Base-by-base conservation (phyloP, 2,329 filamentous ascomycete genomes). In the Fusarium citri region DNA sequence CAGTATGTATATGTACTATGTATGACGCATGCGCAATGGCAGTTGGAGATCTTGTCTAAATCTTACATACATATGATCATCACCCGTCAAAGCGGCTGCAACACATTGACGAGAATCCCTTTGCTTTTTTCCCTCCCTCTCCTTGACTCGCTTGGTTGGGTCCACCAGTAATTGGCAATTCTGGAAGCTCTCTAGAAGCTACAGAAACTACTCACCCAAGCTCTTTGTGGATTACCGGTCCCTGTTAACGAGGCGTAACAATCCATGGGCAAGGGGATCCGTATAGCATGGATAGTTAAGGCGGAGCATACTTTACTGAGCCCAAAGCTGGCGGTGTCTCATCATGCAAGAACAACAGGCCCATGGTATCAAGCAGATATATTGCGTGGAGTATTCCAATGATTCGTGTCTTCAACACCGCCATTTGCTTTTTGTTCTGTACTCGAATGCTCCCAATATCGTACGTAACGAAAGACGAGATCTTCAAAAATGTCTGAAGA, bases 271-370 rank as follows among this genome's bases (percentile, higher is more conserved):
- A 64, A 55, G 59, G 62, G 62, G 26, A 40, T 53, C 26, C 37
- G 49, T 49, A 69, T 70, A 70, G 62, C 67, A 69, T 70, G 58
- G 66, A 68, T 60, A 46, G 47, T 37, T 54, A 63, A 67, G 67
- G 67, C 67, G 45, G 58, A 69, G 51, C 37, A 55, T 55, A 31
- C 47, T 42, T 22, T 55, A 20, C 54, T 47, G 41, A 50, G 56
- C 51, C 41, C 23, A 20, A 64, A 58, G 61, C 41, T 59, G 59
- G 40, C 45, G 46, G 25, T 51, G 16, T 53, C 47, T 30, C 49
- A 46, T 50, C 23, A 37, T 63, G 59, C 30, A 58, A 41, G 48
- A 40, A 53, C 51, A 64, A 55, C 22, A 41, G 42, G 68, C 64
- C 58, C 45, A 55, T 31, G 46, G 45, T 20, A 26, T 48, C 12